phyloP scores from a whole-genome alignment of 179 eudicot species.

The Beta corolliflora region DNA sequence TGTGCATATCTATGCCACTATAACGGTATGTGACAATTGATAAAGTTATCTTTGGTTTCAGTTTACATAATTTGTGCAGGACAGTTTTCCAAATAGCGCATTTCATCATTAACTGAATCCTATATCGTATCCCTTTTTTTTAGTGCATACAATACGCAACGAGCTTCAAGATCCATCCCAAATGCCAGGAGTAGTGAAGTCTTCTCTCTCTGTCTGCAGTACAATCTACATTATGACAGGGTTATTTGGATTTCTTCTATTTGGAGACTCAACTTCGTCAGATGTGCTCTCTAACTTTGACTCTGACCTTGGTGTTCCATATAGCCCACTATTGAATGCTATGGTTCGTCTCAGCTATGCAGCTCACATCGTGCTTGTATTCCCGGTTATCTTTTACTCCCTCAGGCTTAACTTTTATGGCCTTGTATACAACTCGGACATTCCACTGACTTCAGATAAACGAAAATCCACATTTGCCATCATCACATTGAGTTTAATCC shows the following conservation, averaged over 20 bases:
- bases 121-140: constrained; percentile 13
- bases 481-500: constrained; percentile 49
- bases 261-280: constrained; percentile 68
- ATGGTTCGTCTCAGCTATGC: constrained; percentile 77
- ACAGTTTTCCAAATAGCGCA: too few species aligned
- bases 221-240: constrained; percentile 65
- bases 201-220: constrained; percentile 62
- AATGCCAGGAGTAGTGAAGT: constrained; percentile 58
- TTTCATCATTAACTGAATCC: too few species aligned
- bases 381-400: constrained; percentile 72
- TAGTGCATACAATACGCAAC: constrained; percentile 66
- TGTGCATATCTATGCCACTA: constrained; percentile 53
- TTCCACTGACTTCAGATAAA: constrained; percentile 52
- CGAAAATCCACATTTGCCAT: constrained; percentile 51
- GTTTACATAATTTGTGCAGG: too few species aligned
- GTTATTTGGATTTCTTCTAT: constrained; percentile 67
- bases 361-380: constrained; percentile 65
- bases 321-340: constrained; percentile 56
- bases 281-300: constrained; percentile 77
- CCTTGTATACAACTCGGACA: constrained; percentile 52
- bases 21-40: constrained; percentile 28
- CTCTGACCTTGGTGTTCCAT: constrained; percentile 66
- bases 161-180: constrained; percentile 61
- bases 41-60: not conserved
- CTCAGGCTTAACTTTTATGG: constrained; percentile 66